phyloP scores from a whole-genome alignment of 139 green algal genomes.

The Raphidocelis subcapitata region DNA sequence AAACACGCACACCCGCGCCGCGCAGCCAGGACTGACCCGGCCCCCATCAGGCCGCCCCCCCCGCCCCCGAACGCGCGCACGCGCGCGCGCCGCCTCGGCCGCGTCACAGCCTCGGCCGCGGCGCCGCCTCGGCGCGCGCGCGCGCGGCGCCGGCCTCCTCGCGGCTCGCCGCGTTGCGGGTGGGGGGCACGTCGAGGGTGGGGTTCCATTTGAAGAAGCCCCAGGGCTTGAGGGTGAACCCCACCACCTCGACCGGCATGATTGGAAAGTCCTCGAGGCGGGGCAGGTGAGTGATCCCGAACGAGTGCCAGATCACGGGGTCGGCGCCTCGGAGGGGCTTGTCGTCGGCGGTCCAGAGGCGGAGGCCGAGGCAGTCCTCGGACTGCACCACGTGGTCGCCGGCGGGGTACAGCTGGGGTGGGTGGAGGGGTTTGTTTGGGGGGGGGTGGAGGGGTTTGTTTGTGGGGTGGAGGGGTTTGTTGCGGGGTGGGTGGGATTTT shows the following conservation, averaged over 20 bases:
- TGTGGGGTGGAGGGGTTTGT: too few species aligned
- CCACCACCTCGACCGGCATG: conserved; percentile 79
- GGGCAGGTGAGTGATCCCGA: conserved; percentile 85
- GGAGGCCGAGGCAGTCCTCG: conserved; percentile 53
- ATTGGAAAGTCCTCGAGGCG: conserved; percentile 80
- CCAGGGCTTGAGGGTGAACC: conserved; percentile 69
- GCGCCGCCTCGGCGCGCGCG: not conserved
- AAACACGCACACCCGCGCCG: not conserved
- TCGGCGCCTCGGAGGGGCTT: conserved; percentile 52
- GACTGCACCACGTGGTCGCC: conserved; percentile 76
- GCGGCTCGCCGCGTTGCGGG: conserved; percentile 45
- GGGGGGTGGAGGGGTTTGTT: too few species aligned
- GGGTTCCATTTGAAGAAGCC: conserved; percentile 77
- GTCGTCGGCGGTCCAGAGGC: conserved; percentile 63
- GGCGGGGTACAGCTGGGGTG: conserved; percentile 65
- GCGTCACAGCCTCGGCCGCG: conserved; percentile 10
- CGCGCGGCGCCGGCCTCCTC: conserved; percentile 24
- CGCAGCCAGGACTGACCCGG: not conserved
- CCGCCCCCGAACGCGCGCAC: not conserved
- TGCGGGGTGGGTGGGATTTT: too few species aligned
- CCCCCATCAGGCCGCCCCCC: not conserved
- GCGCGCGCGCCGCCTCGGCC: not conserved
- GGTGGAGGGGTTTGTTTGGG: too few species aligned
- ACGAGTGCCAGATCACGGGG: conserved; percentile 85
- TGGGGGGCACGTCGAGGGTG: conserved; percentile 66